A percentile compares a stretch with the other conserved stretches of the same genome.
Conservation (phyloP, 768 basidiomycete species). For the Naganishia randhawae region DNA sequence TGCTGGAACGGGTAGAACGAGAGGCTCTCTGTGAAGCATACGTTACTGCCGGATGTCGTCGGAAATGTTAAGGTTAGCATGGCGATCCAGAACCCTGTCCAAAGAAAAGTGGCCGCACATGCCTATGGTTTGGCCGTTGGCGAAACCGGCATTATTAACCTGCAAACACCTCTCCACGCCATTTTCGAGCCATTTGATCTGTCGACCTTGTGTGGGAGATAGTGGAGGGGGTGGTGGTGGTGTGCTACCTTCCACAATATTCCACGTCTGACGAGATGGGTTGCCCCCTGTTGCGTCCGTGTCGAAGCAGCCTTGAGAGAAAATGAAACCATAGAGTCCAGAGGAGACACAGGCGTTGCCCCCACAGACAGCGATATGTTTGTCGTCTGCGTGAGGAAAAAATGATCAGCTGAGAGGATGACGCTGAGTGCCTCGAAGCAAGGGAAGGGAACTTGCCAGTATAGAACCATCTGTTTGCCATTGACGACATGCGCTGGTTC, state of each 20-base stretch:
- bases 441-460: neutral
- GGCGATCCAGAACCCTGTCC: neutral
- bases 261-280: neutral
- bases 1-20: neutral
- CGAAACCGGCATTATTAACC: slow-evolving; percentile 14
- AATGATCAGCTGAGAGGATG: neutral
- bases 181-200: slow-evolving; percentile 10
- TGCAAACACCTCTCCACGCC: slow-evolving; percentile 19
- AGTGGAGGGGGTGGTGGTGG: neutral
- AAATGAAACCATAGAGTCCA: neutral
- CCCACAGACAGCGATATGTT: neutral
- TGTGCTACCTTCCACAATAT: neutral
- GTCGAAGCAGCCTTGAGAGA: slow-evolving; percentile 12
- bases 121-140: slow-evolving; percentile 8
- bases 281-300: neutral
- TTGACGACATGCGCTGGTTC: neutral
- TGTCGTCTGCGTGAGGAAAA: neutral
- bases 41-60: neutral
- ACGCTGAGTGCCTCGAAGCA: neutral
- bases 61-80: neutral
- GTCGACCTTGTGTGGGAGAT: neutral
- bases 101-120: neutral
- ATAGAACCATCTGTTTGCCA: slow-evolving; percentile 1
- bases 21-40: slow-evolving; percentile 8
- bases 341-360: neutral